These are phyloP conservation scores for Iberis pinnata DNA, from an alignment of 345 rosid genomes.

Conservation along the genomic window DNA sequence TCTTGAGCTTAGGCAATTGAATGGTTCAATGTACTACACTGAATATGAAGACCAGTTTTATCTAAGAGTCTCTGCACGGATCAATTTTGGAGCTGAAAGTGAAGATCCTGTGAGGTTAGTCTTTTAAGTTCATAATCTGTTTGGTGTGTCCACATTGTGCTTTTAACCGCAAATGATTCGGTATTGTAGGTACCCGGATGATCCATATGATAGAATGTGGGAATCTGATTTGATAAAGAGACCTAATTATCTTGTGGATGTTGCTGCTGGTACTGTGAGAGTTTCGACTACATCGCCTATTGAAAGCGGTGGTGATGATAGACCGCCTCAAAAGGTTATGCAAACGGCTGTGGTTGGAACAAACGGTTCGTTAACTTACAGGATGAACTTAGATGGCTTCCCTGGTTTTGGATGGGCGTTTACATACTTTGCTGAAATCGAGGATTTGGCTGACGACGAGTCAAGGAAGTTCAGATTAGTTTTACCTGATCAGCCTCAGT, in stretches of 20 bases:
- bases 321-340: conserved; percentile 94
- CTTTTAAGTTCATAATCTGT: neutral
- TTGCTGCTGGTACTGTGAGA: conserved; percentile 72
- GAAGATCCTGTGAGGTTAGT: conserved; percentile 75
- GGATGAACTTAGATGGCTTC: conserved; percentile 86
- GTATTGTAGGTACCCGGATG: conserved; percentile 69
- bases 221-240: conserved; percentile 70
- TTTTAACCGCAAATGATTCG: neutral
- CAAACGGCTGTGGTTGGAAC: conserved; percentile 99
- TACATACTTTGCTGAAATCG: conserved; percentile 87
- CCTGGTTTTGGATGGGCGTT: conserved; percentile 90
- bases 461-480: conserved; percentile 83
- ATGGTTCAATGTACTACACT: conserved; percentile 76
- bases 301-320: conserved; percentile 32
- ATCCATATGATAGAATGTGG: conserved; percentile 95
- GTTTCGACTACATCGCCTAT: conserved; percentile 66
- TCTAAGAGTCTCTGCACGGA: conserved; percentile 76
- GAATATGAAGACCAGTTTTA: conserved; percentile 55
- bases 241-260: conserved; percentile 92
- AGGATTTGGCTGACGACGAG: conserved; percentile 56
- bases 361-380: conserved; percentile 77
- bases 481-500: conserved; percentile 61
- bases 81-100: conserved; percentile 88
- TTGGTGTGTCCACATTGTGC: conserved; percentile 5
- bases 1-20: conserved; percentile 92